Evolutionary conservation across 78 protist species (phyloP).

Genomic region (Dictyostelium brefeldianum): DNA sequence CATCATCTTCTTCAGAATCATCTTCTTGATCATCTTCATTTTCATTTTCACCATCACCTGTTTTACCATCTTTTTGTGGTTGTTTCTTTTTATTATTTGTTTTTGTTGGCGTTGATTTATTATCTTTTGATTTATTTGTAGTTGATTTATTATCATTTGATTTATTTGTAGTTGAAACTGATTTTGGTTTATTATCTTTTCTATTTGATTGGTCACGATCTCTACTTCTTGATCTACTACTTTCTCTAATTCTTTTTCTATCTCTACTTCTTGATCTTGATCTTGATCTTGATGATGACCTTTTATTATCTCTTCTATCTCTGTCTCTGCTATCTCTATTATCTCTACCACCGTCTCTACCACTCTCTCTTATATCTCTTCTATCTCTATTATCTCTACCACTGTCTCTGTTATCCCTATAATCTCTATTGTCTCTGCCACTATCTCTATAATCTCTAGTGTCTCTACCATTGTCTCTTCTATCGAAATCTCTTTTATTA

Average conservation of each 20-base stretch:
- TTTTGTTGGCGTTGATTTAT: background rate
- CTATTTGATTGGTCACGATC: too few species aligned
- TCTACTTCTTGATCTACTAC: background rate
- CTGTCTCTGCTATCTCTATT: slow-evolving; percentile 1
- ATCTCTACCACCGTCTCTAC: background rate
- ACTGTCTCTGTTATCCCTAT: background rate
- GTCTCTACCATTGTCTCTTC: background rate
- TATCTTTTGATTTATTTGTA: background rate
- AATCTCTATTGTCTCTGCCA: slow-evolving; percentile 17
- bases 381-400: background rate
- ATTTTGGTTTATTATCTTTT: background rate
- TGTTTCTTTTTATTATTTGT: background rate
- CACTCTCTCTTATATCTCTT: background rate
- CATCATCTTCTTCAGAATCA: background rate
- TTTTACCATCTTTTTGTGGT: background rate
- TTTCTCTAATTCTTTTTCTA: slow-evolving; percentile 14
- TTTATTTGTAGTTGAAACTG: background rate
- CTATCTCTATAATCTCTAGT: background rate
- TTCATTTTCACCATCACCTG: background rate
- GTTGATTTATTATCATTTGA: background rate
- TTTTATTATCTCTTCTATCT: background rate
- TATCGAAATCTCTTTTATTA: slow-evolving; percentile 9
- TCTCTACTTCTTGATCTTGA: background rate
- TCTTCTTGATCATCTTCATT: background rate
- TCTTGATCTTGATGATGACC: slow-evolving; percentile 17